These are phyloP conservation scores for Nakazawaea ambrosiae DNA, from an alignment of 805 yeast species.

Conservation along the genomic window DNA sequence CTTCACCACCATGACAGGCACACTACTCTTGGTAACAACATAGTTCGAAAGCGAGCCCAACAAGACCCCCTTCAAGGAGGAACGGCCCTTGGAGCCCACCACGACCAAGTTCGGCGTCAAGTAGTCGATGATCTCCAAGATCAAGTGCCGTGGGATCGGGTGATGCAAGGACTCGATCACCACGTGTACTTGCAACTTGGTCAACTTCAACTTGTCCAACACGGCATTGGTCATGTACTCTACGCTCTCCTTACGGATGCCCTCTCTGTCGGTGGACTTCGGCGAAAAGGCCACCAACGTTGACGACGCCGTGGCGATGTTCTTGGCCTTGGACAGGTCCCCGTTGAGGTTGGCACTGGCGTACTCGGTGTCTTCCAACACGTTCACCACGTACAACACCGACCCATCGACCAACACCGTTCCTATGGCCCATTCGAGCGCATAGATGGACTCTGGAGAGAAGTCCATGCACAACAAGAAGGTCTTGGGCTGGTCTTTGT, in stretches of 20 bases:
- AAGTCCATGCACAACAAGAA: constrained; percentile 76
- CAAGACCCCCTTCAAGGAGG: constrained; percentile 66
- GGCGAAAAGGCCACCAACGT: constrained; percentile 6
- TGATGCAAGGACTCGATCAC: constrained; percentile 71
- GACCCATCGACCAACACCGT: constrained; percentile 78
- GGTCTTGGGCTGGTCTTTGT: constrained; percentile 34
- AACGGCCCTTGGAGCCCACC: constrained; percentile 69
- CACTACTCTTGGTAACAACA: constrained; percentile 61
- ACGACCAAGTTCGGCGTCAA: constrained; percentile 67
- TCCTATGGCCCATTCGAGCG: constrained; percentile 86
- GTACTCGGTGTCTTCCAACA: constrained; percentile 37
- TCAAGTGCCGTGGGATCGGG: constrained; percentile 66
- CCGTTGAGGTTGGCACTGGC: constrained; percentile 29
- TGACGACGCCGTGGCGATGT: constrained; percentile 9
- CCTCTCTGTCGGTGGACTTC: constrained; percentile 22
- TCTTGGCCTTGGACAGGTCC: constrained; percentile 17
- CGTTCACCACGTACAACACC: constrained; percentile 66
- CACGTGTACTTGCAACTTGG: constrained; percentile 66
- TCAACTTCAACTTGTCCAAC: constrained; percentile 45
- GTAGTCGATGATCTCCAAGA: constrained; percentile 63
- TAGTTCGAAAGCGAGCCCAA: constrained; percentile 70
- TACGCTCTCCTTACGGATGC: constrained; percentile 33
- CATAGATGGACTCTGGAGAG: constrained; percentile 75
- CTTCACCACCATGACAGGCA: constrained; percentile 78
- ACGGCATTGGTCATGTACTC: constrained; percentile 33